A percentile compares a stretch with the other conserved stretches of the same genome.
Evolutionary conservation across 768 basidiomycete species (phyloP).

Genomic region (Zangia roseola): DNA sequence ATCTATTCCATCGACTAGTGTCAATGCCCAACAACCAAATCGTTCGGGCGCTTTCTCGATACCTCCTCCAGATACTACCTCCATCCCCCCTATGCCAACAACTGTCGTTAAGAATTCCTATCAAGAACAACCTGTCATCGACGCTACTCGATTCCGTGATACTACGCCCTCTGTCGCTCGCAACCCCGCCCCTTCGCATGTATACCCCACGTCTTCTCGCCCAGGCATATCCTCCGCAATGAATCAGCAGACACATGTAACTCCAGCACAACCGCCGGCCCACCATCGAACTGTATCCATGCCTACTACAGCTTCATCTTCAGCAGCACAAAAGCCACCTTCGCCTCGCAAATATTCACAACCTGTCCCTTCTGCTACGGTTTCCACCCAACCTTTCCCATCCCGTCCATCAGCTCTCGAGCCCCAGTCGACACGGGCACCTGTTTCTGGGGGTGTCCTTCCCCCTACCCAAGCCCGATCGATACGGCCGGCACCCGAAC

Average conservation of each 20-base stretch:
- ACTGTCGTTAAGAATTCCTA: constrained; percentile 14
- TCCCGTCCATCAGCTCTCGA: constrained; percentile 20
- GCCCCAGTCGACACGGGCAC: constrained; percentile 23
- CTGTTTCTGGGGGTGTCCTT: constrained; percentile 30
- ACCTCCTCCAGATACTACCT: constrained; percentile 15
- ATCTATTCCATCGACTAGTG: constrained; percentile 1
- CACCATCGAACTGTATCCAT: constrained; percentile 40
- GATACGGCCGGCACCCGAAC: constrained; percentile 24
- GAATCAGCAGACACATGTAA: constrained; percentile 22
- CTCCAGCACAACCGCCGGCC: constrained; percentile 18
- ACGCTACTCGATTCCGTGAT: constrained; percentile 26
- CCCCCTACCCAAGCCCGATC: constrained; percentile 32
- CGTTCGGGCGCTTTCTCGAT: constrained; percentile 15
- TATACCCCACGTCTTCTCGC: constrained; percentile 25
- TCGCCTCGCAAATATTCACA: constrained; percentile 32
- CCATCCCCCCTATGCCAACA: constrained; percentile 12
- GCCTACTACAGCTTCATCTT: constrained; percentile 24
- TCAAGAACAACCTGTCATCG: constrained; percentile 21
- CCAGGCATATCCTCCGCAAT: constrained; percentile 16
- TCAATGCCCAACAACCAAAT: constrained; percentile 9
- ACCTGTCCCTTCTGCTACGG: constrained; percentile 21
- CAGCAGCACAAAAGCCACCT: constrained; percentile 20
- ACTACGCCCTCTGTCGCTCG: constrained; percentile 15
- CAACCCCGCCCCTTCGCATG: constrained; percentile 17
- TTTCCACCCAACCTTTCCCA: constrained; percentile 32